These are phyloP conservation scores for Capsicum rhomboideum DNA, from an alignment of 257 asterid species.

Conservation along the genomic window DNA sequence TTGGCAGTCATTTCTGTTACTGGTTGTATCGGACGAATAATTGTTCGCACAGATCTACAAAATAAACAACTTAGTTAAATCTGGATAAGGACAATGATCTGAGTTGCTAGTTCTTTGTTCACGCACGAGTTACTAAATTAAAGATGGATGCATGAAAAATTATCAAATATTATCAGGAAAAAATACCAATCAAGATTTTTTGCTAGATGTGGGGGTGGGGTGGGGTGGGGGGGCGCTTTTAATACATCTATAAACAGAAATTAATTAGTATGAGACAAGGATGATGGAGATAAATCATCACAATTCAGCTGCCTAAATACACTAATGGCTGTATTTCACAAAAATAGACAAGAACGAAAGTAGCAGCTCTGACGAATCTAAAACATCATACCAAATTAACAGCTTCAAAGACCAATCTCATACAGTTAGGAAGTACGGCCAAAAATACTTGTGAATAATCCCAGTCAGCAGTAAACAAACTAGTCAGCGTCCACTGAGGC, in stretches of 20 bases:
- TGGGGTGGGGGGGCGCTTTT: too few relatives aligned
- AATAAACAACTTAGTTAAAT: neutral
- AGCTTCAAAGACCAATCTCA: neutral
- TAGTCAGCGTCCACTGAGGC: conserved; percentile 31
- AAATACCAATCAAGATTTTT: neutral
- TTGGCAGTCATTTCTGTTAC: neutral
- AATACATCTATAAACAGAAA: neutral
- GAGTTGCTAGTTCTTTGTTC: neutral
- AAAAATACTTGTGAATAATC: neutral
- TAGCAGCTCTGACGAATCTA: too few relatives aligned
- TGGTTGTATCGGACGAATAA: neutral
- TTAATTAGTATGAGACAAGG: neutral
- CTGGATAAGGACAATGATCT: neutral
- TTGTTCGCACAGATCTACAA: neutral
- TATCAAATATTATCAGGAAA: neutral
- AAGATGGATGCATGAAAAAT: neutral
- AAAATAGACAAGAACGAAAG: neutral
- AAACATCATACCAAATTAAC: too few relatives aligned
- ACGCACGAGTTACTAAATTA: neutral
- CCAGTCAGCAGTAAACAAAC: neutral
- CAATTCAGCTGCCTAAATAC: neutral
- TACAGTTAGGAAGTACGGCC: neutral
- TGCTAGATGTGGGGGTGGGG: too few relatives aligned
- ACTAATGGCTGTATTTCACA: neutral
- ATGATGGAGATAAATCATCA: neutral